phyloP scores from a whole-genome alignment of 352 stramenopile species.

The Phytophthora citrophthora region DNA sequence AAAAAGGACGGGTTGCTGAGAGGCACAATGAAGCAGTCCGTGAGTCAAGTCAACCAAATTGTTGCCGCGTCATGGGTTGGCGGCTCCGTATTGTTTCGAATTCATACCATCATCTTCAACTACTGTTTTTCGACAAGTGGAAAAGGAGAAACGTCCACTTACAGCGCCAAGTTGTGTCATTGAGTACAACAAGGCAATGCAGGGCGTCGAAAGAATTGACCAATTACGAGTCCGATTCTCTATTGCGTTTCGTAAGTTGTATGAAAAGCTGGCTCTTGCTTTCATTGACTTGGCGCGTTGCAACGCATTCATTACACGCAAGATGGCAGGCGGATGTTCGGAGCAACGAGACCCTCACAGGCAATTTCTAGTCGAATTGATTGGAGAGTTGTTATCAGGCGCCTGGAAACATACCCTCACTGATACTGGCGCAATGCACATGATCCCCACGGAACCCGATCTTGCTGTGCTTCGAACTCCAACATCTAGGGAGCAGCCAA shows the following conservation, averaged over 20 bases:
- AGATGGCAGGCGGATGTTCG: background rate
- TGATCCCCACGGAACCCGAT: background rate
- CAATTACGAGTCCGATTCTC: background rate
- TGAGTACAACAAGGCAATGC: conserved; percentile 1
- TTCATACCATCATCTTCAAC: background rate
- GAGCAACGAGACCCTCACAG: background rate
- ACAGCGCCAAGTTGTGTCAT: background rate
- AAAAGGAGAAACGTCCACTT: background rate
- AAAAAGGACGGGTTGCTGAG: background rate
- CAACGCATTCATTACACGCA: background rate
- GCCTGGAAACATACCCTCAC: conserved; percentile 1
- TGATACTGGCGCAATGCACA: background rate
- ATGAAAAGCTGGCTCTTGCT: background rate
- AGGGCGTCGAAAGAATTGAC: background rate
- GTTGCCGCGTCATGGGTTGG: conserved; percentile 4
- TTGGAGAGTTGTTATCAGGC: background rate
- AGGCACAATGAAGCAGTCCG: background rate
- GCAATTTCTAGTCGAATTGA: conserved; percentile 1
- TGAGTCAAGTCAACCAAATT: background rate
- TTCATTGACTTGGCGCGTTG: background rate
- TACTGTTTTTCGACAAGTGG: background rate
- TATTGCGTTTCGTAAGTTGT: background rate
- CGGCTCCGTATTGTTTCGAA: conserved; percentile 1
- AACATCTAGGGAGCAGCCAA: background rate
- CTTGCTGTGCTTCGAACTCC: background rate